Evolutionary conservation across 371 early-diverging fungal genomes (phyloP), one percentile per base, ranked within the genome.

Genomic region (Lichtheimia ornata): DNA sequence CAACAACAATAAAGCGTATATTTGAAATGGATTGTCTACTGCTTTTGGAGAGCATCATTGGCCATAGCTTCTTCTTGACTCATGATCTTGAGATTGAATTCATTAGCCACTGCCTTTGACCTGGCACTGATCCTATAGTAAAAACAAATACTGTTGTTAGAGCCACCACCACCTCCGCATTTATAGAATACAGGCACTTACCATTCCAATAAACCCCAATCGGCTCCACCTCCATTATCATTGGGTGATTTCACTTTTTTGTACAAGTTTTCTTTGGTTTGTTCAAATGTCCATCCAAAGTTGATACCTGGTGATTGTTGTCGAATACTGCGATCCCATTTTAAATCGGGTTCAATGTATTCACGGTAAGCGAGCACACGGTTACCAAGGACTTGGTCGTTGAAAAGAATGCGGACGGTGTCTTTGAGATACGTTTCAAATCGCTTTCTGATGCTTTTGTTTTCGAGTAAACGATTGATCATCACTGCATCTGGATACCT

Each of bases 301-400:
- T 84, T 73, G 52, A 82, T 80, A 70, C 84, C 84, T 22, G 77
- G 77, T 28, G 84, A 84, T 41, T 69, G 63, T 69, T 84, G 84
- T 43, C 45, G 61, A 41, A 84, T 72, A 60, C 61, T 72, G 62
- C 82, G 81, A 59, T 84, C 84, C 79, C 82, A 82, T 30, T 68
- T 59, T 14, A 84, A 70, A 62, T 84, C 84, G 43, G 79, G 81
- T 45, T 69, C 59, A 50, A 84, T 63, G 64, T 81, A 82, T 7
- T 80, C 70, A 50, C 77, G 82, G 51, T 81, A 73, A 61, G 81
- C 79, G 41, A 76, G 61, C 13, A 79, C 70, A 61, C 81, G 84
- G 71, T 72, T 74, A 24, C 73, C 73, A 9, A 84, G 66, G 9
- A 81, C 81, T 43, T 70, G 73, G 43, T 82, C 79, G 70, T 84